These are phyloP conservation scores for Amphibolis antarctica DNA, from an alignment of 106 monocot genomes.

Conservation along the genomic window DNA sequence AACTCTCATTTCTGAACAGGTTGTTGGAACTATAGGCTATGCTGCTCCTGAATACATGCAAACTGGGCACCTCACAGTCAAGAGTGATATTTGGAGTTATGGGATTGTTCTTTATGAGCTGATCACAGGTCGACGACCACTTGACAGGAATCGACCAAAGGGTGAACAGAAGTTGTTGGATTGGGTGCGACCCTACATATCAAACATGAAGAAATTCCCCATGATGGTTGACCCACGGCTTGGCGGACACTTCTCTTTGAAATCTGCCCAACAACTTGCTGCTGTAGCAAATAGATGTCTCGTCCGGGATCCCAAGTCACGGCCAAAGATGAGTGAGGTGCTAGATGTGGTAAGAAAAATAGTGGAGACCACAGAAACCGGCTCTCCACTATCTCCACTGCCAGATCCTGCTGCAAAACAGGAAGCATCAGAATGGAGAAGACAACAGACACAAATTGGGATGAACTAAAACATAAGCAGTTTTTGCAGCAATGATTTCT, in stretches of 20 bases:
- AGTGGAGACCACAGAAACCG: constrained; percentile 30
- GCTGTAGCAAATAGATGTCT: constrained; percentile 57
- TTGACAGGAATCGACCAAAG: constrained; percentile 64
- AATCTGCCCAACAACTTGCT: constrained; percentile 41
- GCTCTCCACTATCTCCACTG: constrained; percentile 20
- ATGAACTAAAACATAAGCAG: no score
- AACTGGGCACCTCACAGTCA: constrained; percentile 48
- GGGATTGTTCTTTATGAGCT: constrained; percentile 77
- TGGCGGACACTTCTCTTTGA: constrained; percentile 22
- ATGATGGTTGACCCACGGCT: constrained; percentile 52
- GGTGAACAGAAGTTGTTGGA: constrained; percentile 63
- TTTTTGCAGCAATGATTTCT: no score
- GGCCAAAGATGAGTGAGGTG: constrained; percentile 80
- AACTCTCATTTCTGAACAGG: constrained; percentile 24
- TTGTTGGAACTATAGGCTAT: constrained; percentile 73
- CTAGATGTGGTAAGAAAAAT: constrained; percentile 41
- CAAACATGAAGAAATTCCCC: constrained; percentile 41
- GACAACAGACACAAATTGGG: not conserved
- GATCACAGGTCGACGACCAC: constrained; percentile 56
- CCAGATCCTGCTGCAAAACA: not conserved
- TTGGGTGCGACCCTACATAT: constrained; percentile 49
- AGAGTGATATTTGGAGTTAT: constrained; percentile 78
- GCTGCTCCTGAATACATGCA: constrained; percentile 79
- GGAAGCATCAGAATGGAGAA: constrained; percentile 12
- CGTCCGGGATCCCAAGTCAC: constrained; percentile 28